Evolutionary conservation across 441 rosid species (phyloP).

Genomic region (Arabidopsis hybrid): DNA sequence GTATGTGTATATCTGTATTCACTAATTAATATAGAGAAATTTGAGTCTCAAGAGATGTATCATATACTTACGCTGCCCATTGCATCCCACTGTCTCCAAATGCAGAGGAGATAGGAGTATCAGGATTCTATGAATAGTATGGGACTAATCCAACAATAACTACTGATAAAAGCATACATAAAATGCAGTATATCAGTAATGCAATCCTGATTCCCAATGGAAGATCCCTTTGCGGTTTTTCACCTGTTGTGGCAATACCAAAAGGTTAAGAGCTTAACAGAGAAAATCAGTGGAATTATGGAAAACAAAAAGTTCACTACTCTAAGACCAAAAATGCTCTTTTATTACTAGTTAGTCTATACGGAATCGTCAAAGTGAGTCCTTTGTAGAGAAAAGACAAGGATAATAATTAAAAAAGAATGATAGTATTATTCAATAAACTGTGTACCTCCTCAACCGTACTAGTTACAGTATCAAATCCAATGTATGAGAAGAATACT

Average conservation of each 20-base stretch:
- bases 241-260: constrained; percentile 53
- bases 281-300: not conserved
- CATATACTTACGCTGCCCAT: constrained; percentile 87
- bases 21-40: constrained; percentile 24
- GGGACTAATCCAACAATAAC: constrained; percentile 90
- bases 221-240: constrained; percentile 85
- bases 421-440: constrained; percentile 7
- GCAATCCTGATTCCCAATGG: constrained; percentile 86
- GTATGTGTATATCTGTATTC: constrained; percentile 1
- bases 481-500: constrained; percentile 87
- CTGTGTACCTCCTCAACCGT: constrained; percentile 83
- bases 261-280: constrained; percentile 11
- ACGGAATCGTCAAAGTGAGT: not conserved
- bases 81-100: constrained; percentile 90
- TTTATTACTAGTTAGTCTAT: constrained; percentile 1
- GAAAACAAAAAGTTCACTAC: constrained; percentile 17
- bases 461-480: constrained; percentile 86
- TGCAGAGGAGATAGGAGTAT: constrained; percentile 91
- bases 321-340: constrained; percentile 2
- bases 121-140: constrained; percentile 78
- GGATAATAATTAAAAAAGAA: constrained; percentile 3
- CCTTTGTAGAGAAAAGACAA: constrained; percentile 4
- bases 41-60: constrained; percentile 30
- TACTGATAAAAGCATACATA: constrained; percentile 86
- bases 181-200: constrained; percentile 69